Conservation (phyloP, 106 monocot genomes). For the Ottelia alismoides region DNA sequence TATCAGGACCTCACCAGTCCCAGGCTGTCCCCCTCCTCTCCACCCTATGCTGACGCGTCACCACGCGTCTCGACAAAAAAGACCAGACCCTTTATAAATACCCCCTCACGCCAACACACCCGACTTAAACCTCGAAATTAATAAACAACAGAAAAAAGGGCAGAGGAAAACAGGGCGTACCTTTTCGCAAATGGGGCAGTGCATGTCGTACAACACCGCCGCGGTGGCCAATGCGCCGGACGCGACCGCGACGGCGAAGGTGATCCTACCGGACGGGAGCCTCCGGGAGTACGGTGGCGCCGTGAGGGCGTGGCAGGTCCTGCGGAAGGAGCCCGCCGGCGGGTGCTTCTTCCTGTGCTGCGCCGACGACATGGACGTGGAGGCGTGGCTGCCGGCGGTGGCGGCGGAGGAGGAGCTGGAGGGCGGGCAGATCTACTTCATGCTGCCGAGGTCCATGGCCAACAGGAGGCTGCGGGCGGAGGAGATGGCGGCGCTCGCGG, state of each 20-base stretch:
- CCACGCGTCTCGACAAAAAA: no score
- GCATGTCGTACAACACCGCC: no score
- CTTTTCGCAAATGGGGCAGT: constrained; percentile 2
- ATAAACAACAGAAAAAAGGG: no score
- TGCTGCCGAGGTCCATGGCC: constrained; percentile 3
- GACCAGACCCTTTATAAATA: no score
- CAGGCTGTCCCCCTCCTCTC: no score
- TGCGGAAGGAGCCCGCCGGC: not conserved
- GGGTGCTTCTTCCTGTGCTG: constrained; percentile 11
- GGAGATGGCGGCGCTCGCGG: constrained; percentile 13
- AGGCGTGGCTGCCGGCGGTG: constrained; percentile 2
- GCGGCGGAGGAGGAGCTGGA: constrained; percentile 4
- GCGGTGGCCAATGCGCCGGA: no score
- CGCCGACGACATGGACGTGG: constrained; percentile 15
- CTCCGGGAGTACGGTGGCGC: constrained; percentile 8
- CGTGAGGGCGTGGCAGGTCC: constrained; percentile 2
- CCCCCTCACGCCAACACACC: no score
- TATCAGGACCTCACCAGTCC: no score
- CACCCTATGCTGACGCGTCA: no score
- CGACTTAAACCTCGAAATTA: no score
- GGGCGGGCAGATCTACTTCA: constrained; percentile 10
- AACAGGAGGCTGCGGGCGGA: constrained; percentile 2
- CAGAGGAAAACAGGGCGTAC: no score
- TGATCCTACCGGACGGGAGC: constrained; percentile 7
- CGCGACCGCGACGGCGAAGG: constrained; percentile 7